Percentiles rank a stretch among this genome's conserved stretches.
phyloP scores from a whole-genome alignment of 1,139 yeast species.

The Pichia sp. region DNA sequence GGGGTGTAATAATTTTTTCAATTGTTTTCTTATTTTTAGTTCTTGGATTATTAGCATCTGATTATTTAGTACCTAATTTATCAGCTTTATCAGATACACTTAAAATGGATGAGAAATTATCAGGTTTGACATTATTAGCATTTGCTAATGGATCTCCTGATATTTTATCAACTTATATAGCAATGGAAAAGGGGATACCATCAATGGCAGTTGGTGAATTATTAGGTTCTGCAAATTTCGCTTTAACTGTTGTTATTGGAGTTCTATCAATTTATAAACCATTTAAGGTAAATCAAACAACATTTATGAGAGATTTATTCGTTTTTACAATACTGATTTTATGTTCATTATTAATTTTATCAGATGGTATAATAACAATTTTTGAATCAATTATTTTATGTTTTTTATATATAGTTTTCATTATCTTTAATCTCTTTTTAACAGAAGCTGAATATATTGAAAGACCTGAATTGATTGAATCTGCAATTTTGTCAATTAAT shows the following conservation, averaged over 20 bases:
- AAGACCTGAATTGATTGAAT: background rate
- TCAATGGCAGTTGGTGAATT: conserved; percentile 84
- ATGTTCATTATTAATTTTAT: conserved; percentile 37
- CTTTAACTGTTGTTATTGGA: conserved; percentile 72
- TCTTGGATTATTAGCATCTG: conserved; percentile 71
- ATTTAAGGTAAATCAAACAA: conserved; percentile 42
- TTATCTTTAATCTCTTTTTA: conserved; percentile 27
- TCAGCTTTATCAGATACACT: conserved; percentile 53
- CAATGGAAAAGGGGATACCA: conserved; percentile 61
- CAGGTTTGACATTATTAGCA: conserved; percentile 85
- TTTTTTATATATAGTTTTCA: conserved; percentile 35
- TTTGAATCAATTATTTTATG: conserved; percentile 44
- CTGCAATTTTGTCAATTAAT: background rate
- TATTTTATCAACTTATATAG: conserved; percentile 75
- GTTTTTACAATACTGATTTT: conserved; percentile 22
- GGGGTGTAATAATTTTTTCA: conserved; percentile 2
- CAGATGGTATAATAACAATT: conserved; percentile 45
- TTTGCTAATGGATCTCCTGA: conserved; percentile 94
- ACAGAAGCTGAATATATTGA: conserved; percentile 14
- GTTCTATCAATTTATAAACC: conserved; percentile 65
- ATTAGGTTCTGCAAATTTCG: conserved; percentile 77
- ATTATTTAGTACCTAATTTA: conserved; percentile 69
- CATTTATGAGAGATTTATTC: conserved; percentile 40
- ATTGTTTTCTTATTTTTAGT: conserved; percentile 11
- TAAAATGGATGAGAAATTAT: conserved; percentile 66